Evolutionary conservation across 495 filamentous ascomycete genomes (phyloP).

Genomic region (Aspergillus asperescens): DNA sequence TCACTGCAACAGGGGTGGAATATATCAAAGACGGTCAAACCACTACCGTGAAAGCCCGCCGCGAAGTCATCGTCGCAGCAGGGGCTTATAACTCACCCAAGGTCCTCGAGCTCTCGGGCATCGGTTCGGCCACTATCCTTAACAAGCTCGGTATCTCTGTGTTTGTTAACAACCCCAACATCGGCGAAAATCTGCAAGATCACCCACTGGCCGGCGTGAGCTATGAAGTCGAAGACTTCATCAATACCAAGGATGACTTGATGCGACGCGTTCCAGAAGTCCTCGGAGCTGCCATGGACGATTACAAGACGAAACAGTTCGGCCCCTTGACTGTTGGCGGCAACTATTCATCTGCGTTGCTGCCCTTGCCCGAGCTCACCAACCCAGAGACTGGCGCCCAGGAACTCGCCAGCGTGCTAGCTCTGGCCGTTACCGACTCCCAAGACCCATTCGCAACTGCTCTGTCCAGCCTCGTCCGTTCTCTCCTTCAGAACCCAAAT

Average conservation of each 20-base stretch:
- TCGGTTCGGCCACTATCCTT: constrained; percentile 40
- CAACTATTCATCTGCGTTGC: neutral
- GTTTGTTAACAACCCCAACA: constrained; percentile 41
- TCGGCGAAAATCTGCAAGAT: constrained; percentile 55
- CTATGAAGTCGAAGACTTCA: neutral
- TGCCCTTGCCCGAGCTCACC: neutral
- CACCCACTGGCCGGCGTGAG: constrained; percentile 27
- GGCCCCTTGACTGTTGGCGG: neutral
- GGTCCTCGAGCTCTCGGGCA: constrained; percentile 51
- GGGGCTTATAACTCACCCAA: constrained; percentile 51
- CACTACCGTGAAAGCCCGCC: constrained; percentile 33
- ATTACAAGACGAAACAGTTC: neutral
- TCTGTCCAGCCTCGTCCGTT: no score
- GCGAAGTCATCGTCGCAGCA: constrained; percentile 51
- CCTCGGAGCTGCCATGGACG: constrained; percentile 1
- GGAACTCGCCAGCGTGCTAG: neutral
- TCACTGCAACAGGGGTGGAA: constrained; percentile 23
- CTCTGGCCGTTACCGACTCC: no score
- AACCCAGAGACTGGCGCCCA: neutral
- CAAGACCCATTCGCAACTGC: no score
- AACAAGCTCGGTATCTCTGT: constrained; percentile 36
- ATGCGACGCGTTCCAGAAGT: neutral
- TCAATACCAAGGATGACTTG: no score
- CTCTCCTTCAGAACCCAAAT: no score
- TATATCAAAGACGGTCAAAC: constrained; percentile 17